Evolutionary conservation across 768 basidiomycete genomes (phyloP), one percentile per base, ranked within the genome.

Genomic region (Leccinum subtestaceum): DNA sequence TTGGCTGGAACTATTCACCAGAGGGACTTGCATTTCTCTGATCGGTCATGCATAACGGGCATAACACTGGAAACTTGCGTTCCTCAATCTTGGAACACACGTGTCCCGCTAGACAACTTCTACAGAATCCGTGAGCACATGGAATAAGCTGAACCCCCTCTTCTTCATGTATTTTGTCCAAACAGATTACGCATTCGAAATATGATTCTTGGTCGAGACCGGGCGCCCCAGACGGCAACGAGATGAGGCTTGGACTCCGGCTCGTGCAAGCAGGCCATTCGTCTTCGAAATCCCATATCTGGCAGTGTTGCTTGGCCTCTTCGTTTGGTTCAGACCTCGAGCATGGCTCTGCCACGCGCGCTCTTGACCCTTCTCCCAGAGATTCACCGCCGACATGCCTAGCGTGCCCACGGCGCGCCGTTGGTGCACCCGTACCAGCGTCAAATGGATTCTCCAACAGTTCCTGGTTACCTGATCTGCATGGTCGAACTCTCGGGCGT

Each of bases 161-260:
- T 52, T 78, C 75, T 45, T 75, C 73, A 0, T 75, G 70, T 55
- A 74, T 70, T n/a, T 70, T 60, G 10, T 88, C 87, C 55, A 81
- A 73, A 66, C 87, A 89, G 23, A 88, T 73, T 25, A 75, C 72
- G 64, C 87, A 89, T 54, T 77, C 70, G 59, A 85, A 85, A 29
- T 7, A 48, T 2, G 50, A 21, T 36, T 59, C 65, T 56, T 60
- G 55, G 12, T 40, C 17, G 6, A 38, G 8, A 38, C 57, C 36
- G 10, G 66, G 53, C 9, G 34, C 36, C 6, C 53, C 52, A 17
- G 36, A 38, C 36, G 36, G 36, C 36, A 38, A 10, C 19, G 66
- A 62, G 40, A n/a, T 38, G 11, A 40, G 21, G 34, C 34, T 58
- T 15, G 47, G 13, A 15, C 36, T 52, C 36, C n/a, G 9, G 25